These are phyloP conservation scores for Candida maesae DNA, from an alignment of 805 yeast genomes.

Conservation along the genomic window DNA sequence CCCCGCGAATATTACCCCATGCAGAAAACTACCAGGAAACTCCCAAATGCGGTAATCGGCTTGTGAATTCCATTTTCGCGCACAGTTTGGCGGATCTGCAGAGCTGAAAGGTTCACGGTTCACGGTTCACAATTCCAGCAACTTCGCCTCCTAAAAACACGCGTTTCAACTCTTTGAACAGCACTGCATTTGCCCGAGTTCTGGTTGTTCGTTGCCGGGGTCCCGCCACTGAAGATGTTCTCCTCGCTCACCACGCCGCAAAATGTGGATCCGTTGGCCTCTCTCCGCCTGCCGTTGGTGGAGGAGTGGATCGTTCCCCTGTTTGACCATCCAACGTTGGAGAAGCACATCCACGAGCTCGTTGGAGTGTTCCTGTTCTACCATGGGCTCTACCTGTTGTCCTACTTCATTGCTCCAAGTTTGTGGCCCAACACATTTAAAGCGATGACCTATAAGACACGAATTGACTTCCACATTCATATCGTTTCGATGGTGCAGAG, in stretches of 20 bases:
- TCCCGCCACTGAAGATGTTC: not conserved
- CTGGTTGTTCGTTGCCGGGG: too few relatives aligned
- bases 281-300: conserved; percentile 26
- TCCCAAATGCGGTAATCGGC: too few relatives aligned
- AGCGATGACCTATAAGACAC: conserved; percentile 37
- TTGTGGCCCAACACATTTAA: conserved; percentile 23
- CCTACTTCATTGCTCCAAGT: conserved; percentile 23
- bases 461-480: conserved; percentile 77
- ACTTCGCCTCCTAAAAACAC: too few relatives aligned
- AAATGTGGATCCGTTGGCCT: conserved; percentile 26
- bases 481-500: conserved; percentile 85
- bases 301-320: conserved; percentile 28
- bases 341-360: conserved; percentile 32
- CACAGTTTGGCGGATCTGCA: too few relatives aligned
- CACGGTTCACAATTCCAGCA: too few relatives aligned
- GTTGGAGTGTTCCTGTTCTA: conserved; percentile 28
- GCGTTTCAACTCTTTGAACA: too few relatives aligned
- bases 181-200: too few relatives aligned
- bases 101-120: too few relatives aligned
- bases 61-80: too few relatives aligned
- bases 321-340: conserved; percentile 19
- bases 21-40: too few relatives aligned
- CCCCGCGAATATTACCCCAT: too few relatives aligned
- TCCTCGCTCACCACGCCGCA: not conserved
- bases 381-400: conserved; percentile 25